Evolutionary conservation across 2,329 filamentous ascomycete species (phyloP).

Genomic region (Apiospora kogelbergensis): DNA sequence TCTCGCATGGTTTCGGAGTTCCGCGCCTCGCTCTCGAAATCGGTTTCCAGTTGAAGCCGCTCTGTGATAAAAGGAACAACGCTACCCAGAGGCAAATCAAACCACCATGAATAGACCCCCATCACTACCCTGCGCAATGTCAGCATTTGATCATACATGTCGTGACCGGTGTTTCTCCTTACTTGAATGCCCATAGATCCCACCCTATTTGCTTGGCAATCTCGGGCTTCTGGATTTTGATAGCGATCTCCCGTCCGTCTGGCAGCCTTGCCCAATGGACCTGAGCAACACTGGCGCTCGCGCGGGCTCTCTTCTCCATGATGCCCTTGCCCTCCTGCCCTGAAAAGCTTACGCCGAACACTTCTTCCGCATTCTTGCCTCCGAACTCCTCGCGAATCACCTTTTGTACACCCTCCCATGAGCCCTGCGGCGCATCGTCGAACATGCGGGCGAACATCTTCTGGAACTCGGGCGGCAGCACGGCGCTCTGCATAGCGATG

Average conservation of each 20-base stretch:
- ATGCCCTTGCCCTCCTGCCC: conserved; percentile 67
- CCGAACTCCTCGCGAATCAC: conserved; percentile 89
- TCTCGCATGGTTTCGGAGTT: conserved; percentile 84
- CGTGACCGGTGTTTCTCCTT: conserved; percentile 28
- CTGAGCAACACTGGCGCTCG: conserved; percentile 90
- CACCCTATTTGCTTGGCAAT: conserved; percentile 88
- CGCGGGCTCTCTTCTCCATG: conserved; percentile 61
- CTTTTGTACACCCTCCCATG: conserved; percentile 79
- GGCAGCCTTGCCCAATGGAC: conserved; percentile 89
- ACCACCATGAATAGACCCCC: conserved; percentile 80
- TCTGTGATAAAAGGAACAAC: conserved; percentile 92
- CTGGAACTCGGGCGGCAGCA: conserved; percentile 92
- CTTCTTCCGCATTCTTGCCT: conserved; percentile 79
- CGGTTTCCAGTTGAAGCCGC: conserved; percentile 87
- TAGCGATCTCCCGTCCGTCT: conserved; percentile 87
- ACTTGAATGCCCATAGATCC: conserved; percentile 96
- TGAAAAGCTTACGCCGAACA: conserved; percentile 85
- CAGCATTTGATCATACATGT: conserved; percentile 16
- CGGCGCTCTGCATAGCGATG: conserved; percentile 95
- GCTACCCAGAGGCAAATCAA: conserved; percentile 89
- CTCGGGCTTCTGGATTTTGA: conserved; percentile 96
- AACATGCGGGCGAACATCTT: conserved; percentile 97
- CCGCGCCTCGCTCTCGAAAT: conserved; percentile 87
- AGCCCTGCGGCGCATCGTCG: conserved; percentile 92
- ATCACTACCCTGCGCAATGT: conserved; percentile 64